A percentile compares a stretch with the other conserved stretches of the same genome.
Evolutionary conservation across 2,329 filamentous ascomycete genomes (phyloP).

Genomic region (Ophiostoma montium): DNA sequence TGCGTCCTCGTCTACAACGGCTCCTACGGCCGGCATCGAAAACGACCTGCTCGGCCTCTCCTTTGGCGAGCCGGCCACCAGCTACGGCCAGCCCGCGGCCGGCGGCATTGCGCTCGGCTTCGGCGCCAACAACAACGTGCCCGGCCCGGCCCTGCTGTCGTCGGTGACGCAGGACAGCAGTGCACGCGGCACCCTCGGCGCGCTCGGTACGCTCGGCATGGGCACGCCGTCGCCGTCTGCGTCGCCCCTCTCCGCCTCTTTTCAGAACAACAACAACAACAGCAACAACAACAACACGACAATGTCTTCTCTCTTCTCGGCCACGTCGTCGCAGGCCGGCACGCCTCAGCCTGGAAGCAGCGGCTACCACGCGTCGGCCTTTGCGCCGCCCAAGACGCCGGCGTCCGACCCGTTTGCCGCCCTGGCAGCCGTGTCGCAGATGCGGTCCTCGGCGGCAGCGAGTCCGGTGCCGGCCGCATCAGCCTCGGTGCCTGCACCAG

Average conservation of each 20-base stretch:
- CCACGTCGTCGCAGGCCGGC: conserved; percentile 31
- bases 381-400: conserved; percentile 27
- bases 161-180: conserved; percentile 48
- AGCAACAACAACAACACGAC: conserved; percentile 14
- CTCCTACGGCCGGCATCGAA: conserved; percentile 51
- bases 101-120: conserved; percentile 77
- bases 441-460: conserved; percentile 23
- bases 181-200: conserved; percentile 27
- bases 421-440: conserved; percentile 24
- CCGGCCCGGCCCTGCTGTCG: conserved; percentile 49
- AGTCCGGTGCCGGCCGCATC: conserved; percentile 12
- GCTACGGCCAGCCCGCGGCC: conserved; percentile 46
- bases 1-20: conserved; percentile 19
- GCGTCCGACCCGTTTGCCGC: conserved; percentile 39
- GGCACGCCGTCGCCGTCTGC: conserved; percentile 13
- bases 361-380: conserved; percentile 31
- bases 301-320: conserved; percentile 36
- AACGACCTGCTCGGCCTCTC: conserved; percentile 85
- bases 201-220: too few relatives aligned
- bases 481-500: neutral
- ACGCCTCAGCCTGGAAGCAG: conserved; percentile 39
- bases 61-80: conserved; percentile 46
- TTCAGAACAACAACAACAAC: conserved; percentile 22
- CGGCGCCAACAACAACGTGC: conserved; percentile 52
- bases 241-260: neutral